Conservation (phyloP, 2,329 filamentous ascomycete genomes). For the Xylaria multiplex region DNA sequence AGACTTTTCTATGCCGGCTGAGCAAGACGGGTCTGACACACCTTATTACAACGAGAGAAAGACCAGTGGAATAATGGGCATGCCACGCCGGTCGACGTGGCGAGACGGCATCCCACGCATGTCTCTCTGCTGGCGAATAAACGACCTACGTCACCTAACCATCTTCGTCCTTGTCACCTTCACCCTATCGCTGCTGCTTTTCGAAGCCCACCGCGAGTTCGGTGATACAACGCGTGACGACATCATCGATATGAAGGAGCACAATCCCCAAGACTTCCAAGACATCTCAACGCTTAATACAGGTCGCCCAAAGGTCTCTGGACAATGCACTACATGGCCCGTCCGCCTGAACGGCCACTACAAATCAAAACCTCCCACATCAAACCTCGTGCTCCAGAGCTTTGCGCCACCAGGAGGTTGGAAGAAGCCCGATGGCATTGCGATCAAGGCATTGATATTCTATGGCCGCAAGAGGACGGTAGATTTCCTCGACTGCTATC, state of each 20-base stretch:
- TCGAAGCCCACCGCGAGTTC: constrained; percentile 40
- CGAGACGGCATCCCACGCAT: constrained; percentile 36
- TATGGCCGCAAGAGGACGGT: constrained; percentile 57
- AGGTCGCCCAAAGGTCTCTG: constrained; percentile 19
- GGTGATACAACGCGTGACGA: constrained; percentile 32
- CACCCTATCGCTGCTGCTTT: constrained; percentile 37
- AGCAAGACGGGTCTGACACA: constrained; percentile 20
- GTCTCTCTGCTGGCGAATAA: constrained; percentile 31
- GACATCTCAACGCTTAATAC: background rate
- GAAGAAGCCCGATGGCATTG: constrained; percentile 46
- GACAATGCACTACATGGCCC: constrained; percentile 47
- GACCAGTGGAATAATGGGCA: constrained; percentile 14
- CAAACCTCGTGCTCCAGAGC: constrained; percentile 36
- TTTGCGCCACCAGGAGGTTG: constrained; percentile 44
- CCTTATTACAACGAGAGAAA: constrained; percentile 14
- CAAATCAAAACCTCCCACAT: constrained; percentile 3
- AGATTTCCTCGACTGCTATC: constrained; percentile 59
- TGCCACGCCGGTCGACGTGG: constrained; percentile 29
- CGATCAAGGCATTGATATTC: constrained; percentile 58
- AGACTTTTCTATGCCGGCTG: constrained; percentile 15
- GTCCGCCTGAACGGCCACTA: constrained; percentile 38
- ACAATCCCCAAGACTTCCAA: background rate
- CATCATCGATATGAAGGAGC: background rate
- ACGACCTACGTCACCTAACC: constrained; percentile 38
- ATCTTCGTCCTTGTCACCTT: constrained; percentile 36